Evolutionary conservation across 2,329 filamentous ascomycete genomes (phyloP), one percentile per base, ranked within the genome.

Genomic region (Coccinonectria pachysandricola): DNA sequence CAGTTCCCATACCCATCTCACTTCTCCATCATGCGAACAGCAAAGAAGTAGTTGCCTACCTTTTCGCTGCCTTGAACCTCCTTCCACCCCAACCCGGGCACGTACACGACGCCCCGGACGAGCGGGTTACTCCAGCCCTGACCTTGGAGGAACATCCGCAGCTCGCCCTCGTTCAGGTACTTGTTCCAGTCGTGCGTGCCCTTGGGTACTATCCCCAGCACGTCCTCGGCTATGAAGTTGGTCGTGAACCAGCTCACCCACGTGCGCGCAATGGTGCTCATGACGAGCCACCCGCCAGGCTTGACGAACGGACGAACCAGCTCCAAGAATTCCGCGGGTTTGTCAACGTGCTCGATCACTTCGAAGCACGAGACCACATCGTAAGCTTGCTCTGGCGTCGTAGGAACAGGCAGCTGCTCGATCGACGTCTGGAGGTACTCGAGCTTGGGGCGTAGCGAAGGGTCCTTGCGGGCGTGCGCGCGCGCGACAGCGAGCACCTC

Each of bases 181-280:
- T 96, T 93, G 36, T 68, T 67, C 91, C 91, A 98, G 53, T 95
- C 86, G 58, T 98, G 91, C 23, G 91, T 98, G 2, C 91, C 91
- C 38, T 71, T 73, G 7, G 91, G 91, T 30, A 98, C 91, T 35
- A 96, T 84, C 5, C 82, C 67, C 50, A 93, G 45, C 31, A 95
- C 51, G 58, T 91, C 83, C 60, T 98, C 91, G 0, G 91, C 91
- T 37, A 94, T 68, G 13, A 96, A 61, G 46, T 94, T 94, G 3
- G 92, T 98, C 8, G 88, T 86, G 23, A 95, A 56, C 79, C 85
- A 98, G 42, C 83, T 91, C 35, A 75, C 75, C 69, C 83, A 82
- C 2, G 85, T 93, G 37, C 91, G 68, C 26, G 91, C 82, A 49
- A 98, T 96, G 3, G 91, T 98, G 52, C 81, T 88, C 42, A 91